Base-by-base conservation (phyloP, 257 asterid genomes). In the Solanum bulbocastanum region DNA sequence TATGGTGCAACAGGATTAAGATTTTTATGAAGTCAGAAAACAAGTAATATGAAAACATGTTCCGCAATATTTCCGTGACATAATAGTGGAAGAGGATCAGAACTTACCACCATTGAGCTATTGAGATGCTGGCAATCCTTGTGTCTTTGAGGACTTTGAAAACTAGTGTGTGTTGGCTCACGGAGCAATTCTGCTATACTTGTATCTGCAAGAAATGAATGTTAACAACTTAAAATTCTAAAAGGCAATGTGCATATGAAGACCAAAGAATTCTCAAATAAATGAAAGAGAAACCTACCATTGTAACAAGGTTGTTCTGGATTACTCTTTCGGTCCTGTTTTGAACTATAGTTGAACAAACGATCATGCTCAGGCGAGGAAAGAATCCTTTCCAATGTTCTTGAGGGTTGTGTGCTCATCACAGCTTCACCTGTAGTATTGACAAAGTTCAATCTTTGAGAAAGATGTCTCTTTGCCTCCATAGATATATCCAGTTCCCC, bases 401-500 rank as follows among this genome's bases (percentile, higher is more conserved):
- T 91, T 5, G 92, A 90, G n/a, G 94, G 39, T 82, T 88, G 90
- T 83, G 88, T 81, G 37, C 90, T 82, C 14, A 72, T 84, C 25
- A 66, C 42, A 6, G 33, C 87, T 78, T 87, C 94, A 20, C 46
- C 60, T 22, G 82, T 86, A 82, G 85, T 82, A 18, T 66, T 92
- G 42, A 88, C 68, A 87, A 79, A 84, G 60, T 71, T 92, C 75
- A 91, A 87, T 88, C 98, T 92, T 56, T 86, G 92, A 11, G 96
- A 96, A 86, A 96, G 98, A 83, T 93, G 98, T 85, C 88, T 93
- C 92, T 93, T 95, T 16, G 98, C 99, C 94, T 95, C 98, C 87
- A 88, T 69, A 91, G 93, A 84, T 42, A 96, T 91, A 74, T 94
- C 96, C 82, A 66, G 83, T 49, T 93, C 93, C 44, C 66, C 87